Evolutionary conservation across 257 asterid species (phyloP), one percentile per base, ranked within the genome.

Genomic region (Ilex asprella): DNA sequence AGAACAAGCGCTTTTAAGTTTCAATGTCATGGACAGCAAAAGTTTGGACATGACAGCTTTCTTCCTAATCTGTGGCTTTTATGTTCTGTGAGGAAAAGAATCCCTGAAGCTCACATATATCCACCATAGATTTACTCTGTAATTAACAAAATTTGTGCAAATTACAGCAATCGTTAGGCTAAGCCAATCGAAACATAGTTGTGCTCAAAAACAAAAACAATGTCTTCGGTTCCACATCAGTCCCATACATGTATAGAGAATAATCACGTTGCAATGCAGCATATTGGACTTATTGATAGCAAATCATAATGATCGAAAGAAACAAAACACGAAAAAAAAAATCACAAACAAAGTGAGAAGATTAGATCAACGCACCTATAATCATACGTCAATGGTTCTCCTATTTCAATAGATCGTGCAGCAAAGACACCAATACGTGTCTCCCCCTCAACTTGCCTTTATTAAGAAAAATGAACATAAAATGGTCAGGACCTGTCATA

Each of bases 361-460:
- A 30, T 7, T 44, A 50, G 53, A 44, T 56, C 41, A 56, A 56
- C 88, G 58, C 80, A 91, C 98, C 89, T 76, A 71, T 92, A 92
- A 73, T 92, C 97, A 43, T 92, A 92, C 67, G 98, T 88, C 68
- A 92, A 72, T 35, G 95, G 86, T 66, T 92, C 98, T 74, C 95
- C 98, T 69, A 69, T 82, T 75, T 80, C 74, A 69, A 91, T 86
- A 59, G 75, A 69, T 69, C 76, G 78, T 62, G 89, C 80, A 31
- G 98, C 97, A 79, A 91, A 91, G 64, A 92, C 90, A 29, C 98
- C 98, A 57, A 92, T 87, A 16, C 98, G 95, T 6, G 80, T 79
- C 81, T 88, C 95, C 69, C 85, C 86, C 56, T 92, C 96, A 50
- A 88, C 95, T 74, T 92, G 95, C 98, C 98, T 92, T 65, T 56